Evolutionary conservation across 2,329 filamentous ascomycete species (phyloP), one percentile per base, ranked within the genome.

Genomic region (Dothidotthia symphoricarpi): DNA sequence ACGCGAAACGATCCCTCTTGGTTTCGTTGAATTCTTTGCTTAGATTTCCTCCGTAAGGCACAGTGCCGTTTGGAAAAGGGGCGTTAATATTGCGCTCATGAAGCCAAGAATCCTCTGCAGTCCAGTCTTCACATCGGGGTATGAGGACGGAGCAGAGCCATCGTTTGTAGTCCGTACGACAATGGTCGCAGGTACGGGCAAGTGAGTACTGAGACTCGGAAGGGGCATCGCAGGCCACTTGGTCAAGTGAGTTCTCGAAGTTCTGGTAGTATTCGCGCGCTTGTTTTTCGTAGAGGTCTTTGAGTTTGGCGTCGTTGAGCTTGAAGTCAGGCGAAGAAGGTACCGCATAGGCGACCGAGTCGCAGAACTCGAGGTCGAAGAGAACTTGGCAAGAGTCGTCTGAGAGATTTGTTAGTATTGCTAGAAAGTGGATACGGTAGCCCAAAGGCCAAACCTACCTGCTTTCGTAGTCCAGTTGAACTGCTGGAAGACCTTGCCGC

Each of bases 111-210:
- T 74, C 71, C 2, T 64, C 56, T 32, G 75, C 79, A 34, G 76
- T 79, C 55, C 86, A 93, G 69, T 96, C 91, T 58, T 88, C 84
- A 71, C 93, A 98, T 19, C 90, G 86, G 1, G 93, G 93, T 45
- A 98, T 93, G 12, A 82, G 85, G 17, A 97, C 89, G 16, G 88
- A 86, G 71, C 93, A 98, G 14, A 98, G 82, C 93, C 93, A 98
- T 58, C 82, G 75, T 66, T 94, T 96, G 76, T 98, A 98, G 7
- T 88, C 88, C 1, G 63, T 59, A 12, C 74, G 79, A 68, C 93
- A 98, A 65, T 94, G 78, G 28, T 72, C 67, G 72, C 93, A 98
- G 51, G 69, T 79, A 28, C 82, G 80, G 2, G 81, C 85, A 11
- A 97, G 80, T 1, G 89, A 95, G 69, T 95, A 98, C 48, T 80